Base-by-base conservation (phyloP, 164 flowering plant species). In the Hamamelis virginiana region DNA sequence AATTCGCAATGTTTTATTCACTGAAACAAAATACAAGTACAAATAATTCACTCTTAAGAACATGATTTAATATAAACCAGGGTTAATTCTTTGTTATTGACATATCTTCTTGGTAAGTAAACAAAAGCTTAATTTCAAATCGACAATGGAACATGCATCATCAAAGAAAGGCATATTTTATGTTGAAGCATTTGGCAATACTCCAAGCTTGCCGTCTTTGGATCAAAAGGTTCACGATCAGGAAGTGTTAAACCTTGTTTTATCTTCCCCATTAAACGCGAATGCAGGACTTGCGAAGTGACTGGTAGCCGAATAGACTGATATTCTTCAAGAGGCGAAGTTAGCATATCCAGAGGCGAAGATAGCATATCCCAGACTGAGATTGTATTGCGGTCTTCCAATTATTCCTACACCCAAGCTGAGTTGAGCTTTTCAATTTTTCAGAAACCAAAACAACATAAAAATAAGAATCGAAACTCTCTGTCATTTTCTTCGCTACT, bases 81-180 rank as follows among this genome's bases (percentile, higher is more conserved):
- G 12, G 15, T 18, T 47, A 0, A 18, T 47, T 13, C 50, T 18
- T 3, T 12, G 50, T 12, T 0, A 12, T 12, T n/a, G n/a, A 47
- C 15, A n/a, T n/a, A 13, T 14, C 50, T 18, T 12, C 15, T 47
- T 56, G 9, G 12, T 5, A 5, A 4, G 22, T 5, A 14, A 22
- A 21, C 27, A 23, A n/a, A 8, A 23, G 59, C 26, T 21, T 56
- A 5, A 12, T n/a, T 10, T 25, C 12, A 25, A 16, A 25, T 47
- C 43, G 47, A 57, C 28, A 65, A 58, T 73, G 90, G 90, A 59
- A 74, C n/a, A n/a, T n/a, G n/a, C 73, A 66, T 70, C 73, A 59
- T 45, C 58, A 63, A 86, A 83, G 80, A 86, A 89, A n/a, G 97
- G 98, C 86, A 90, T 82, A 59, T 80, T 71, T 72, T 91, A 76